phyloP scores from a whole-genome alignment of 2,329 filamentous ascomycete species.

The Beauveria caledonica region DNA sequence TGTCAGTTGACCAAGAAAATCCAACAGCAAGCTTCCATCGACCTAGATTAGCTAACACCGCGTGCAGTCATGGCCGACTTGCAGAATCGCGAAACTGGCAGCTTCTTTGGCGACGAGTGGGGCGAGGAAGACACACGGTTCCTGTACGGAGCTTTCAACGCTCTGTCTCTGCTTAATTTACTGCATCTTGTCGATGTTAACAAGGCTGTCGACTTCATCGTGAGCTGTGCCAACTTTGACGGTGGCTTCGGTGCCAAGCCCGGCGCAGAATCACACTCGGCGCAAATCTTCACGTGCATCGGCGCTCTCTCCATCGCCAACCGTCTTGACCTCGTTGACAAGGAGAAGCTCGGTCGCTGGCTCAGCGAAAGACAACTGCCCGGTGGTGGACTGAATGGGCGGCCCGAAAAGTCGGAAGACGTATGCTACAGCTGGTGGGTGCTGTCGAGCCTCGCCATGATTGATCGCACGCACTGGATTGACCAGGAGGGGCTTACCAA shows the following conservation, averaged over 20 bases:
- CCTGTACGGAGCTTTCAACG: slow-evolving; percentile 82
- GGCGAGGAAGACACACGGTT: slow-evolving; percentile 94
- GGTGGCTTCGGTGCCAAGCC: slow-evolving; percentile 87
- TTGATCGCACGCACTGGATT: slow-evolving; percentile 85
- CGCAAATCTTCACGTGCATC: slow-evolving; percentile 92
- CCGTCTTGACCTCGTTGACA: slow-evolving; percentile 72
- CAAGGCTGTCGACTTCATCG: slow-evolving; percentile 71
- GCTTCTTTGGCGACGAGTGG: slow-evolving; percentile 92
- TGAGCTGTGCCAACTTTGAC: slow-evolving; percentile 84
- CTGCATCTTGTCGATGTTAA: slow-evolving; percentile 67
- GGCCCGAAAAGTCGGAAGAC: slow-evolving; percentile 92
- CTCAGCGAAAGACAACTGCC: slow-evolving; percentile 86
- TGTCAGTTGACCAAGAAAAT: slow-evolving; percentile 49
- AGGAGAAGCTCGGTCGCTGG: slow-evolving; percentile 78
- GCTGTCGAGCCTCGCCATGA: slow-evolving; percentile 81
- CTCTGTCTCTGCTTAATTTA: slow-evolving; percentile 72
- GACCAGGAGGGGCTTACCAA: slow-evolving; percentile 67
- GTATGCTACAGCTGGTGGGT: slow-evolving; percentile 99
- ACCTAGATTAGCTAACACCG: slow-evolving; percentile 16
- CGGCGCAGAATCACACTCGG: slow-evolving; percentile 87
- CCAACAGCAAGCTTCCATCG: no score
- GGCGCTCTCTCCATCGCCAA: slow-evolving; percentile 78
- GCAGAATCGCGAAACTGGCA: slow-evolving; percentile 74
- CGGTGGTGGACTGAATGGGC: slow-evolving; percentile 82
- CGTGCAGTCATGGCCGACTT: slow-evolving; percentile 64